Conservation (phyloP, 129 eudicot species). For the Mikania micrantha region DNA sequence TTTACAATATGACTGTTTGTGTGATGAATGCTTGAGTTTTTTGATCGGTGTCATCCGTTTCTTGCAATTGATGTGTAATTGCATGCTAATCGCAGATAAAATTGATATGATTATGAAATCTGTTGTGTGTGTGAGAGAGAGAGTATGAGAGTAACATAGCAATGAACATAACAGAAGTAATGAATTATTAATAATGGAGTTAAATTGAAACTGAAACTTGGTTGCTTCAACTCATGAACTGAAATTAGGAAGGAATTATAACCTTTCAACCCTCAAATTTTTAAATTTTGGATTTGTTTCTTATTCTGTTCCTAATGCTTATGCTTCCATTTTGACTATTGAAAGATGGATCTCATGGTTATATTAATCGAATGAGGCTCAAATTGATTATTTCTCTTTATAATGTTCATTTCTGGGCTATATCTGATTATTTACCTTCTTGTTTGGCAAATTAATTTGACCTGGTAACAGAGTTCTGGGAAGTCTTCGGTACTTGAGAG, state of each 20-base stretch:
- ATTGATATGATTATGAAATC: background rate
- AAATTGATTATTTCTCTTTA: background rate
- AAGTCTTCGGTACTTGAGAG: slow-evolving; percentile 67
- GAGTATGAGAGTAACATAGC: too few species aligned
- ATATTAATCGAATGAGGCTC: background rate
- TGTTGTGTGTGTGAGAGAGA: background rate
- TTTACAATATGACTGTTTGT: background rate
- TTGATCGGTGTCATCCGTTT: background rate
- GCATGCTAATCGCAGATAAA: background rate
- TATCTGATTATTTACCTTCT: background rate
- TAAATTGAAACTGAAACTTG: too few species aligned
- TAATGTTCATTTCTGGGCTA: background rate
- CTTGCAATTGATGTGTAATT: background rate
- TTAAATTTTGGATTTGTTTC: background rate
- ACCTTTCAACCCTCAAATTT: background rate
- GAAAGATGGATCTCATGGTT: background rate
- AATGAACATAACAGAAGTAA: too few species aligned
- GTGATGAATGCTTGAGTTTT: background rate
- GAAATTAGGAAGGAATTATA: background rate
- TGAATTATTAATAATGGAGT: too few species aligned
- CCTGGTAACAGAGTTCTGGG: slow-evolving; percentile 45
- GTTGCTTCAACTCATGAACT: too few species aligned
- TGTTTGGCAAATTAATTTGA: background rate
- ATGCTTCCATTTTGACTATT: background rate
- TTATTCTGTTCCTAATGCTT: background rate